Evolutionary conservation across 495 filamentous ascomycete species (phyloP).

Genomic region (Hyaloscypha hepaticicola): DNA sequence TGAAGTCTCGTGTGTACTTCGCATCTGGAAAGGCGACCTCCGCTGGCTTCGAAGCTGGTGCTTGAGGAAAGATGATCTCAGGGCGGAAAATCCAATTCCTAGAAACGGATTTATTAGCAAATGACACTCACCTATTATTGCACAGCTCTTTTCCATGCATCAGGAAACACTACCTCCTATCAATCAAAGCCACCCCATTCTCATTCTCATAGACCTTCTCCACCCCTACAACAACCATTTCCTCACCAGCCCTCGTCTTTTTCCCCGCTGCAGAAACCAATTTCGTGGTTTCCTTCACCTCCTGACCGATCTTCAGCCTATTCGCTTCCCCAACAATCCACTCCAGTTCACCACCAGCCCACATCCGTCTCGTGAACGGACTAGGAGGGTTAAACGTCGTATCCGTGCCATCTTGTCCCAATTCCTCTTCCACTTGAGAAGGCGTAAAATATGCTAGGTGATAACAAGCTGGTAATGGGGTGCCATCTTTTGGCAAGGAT

Average conservation of each 20-base stretch:
- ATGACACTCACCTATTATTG: background rate
- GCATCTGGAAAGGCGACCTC: conserved; percentile 31
- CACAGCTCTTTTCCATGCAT: background rate
- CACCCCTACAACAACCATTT: conserved; percentile 66
- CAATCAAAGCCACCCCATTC: conserved; percentile 50
- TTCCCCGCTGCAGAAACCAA: conserved; percentile 53
- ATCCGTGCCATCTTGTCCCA: conserved; percentile 63
- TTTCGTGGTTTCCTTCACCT: conserved; percentile 55
- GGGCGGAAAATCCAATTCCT: conserved; percentile 63
- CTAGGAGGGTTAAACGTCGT: conserved; percentile 53
- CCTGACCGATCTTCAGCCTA: conserved; percentile 50
- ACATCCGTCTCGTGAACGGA: conserved; percentile 67
- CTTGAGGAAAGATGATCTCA: conserved; percentile 35
- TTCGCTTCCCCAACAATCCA: conserved; percentile 43
- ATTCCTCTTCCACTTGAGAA: conserved; percentile 45
- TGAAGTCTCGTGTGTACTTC: conserved; percentile 45
- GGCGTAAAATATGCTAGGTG: conserved; percentile 64
- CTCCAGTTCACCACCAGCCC: conserved; percentile 62
- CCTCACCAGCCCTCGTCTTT: conserved; percentile 50
- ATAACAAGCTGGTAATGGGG: conserved; percentile 54
- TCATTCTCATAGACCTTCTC: conserved; percentile 57
- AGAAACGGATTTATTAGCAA: background rate
- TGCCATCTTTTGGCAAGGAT: conserved; percentile 35
- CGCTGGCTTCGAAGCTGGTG: conserved; percentile 24
- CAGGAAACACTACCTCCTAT: conserved; percentile 43